These are phyloP conservation scores for Sambucus nigra DNA, from an alignment of 129 eudicot genomes.

Conservation along the genomic window DNA sequence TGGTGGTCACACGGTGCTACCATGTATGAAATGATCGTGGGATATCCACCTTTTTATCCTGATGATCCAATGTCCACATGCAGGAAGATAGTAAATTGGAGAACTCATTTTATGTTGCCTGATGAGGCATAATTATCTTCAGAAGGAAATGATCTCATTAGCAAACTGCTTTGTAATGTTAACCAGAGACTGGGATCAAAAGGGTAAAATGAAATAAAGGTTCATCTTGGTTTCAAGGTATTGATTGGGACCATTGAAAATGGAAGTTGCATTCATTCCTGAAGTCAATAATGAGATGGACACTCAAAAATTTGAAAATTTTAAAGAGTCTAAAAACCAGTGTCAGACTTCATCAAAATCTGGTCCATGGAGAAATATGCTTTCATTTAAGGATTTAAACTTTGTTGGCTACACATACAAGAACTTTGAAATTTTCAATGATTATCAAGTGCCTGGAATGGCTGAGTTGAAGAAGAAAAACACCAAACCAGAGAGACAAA, in stretches of 20 bases:
- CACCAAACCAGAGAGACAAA: conserved; percentile 74
- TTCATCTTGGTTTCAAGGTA: conserved; percentile 81
- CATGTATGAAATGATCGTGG: too few relatives aligned
- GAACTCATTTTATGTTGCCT: conserved; percentile 79
- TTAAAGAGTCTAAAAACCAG: conserved; percentile 64
- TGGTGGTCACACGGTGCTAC: too few relatives aligned
- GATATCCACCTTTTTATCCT: too few relatives aligned
- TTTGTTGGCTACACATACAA: conserved; percentile 88
- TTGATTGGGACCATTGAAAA: conserved; percentile 77
- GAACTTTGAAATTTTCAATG: conserved; percentile 92
- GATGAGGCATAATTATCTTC: conserved; percentile 75
- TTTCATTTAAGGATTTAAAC: conserved; percentile 74
- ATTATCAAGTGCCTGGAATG: conserved; percentile 97
- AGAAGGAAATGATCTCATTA: conserved; percentile 83
- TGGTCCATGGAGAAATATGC: conserved; percentile 98
- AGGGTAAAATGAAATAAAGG: conserved; percentile 97
- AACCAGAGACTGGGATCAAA: conserved; percentile 79
- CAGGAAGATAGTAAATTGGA: conserved; percentile 99
- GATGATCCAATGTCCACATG: too few relatives aligned
- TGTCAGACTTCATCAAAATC: conserved; percentile 43
- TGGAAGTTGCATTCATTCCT: conserved; percentile 93
- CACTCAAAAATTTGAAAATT: conserved; percentile 91
- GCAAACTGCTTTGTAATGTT: conserved; percentile 82
- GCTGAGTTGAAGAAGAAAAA: conserved; percentile 91
- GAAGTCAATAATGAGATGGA: conserved; percentile 95